Base-by-base conservation (phyloP, 192 early-diverging fungal genomes). In the Haplosporangium gracile region DNA sequence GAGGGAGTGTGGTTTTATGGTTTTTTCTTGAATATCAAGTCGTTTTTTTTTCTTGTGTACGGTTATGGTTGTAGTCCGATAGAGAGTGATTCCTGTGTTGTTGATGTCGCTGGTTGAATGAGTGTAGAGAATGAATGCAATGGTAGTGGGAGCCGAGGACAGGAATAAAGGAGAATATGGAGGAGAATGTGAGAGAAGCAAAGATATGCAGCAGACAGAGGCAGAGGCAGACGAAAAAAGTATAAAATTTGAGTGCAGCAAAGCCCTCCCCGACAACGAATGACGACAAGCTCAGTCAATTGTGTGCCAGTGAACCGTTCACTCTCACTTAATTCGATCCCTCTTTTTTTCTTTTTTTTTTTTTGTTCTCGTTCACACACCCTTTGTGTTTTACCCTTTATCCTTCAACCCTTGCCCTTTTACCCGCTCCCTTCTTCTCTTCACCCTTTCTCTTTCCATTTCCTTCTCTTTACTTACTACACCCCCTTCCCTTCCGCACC, bases 141-240 rank as follows among this genome's bases (percentile, higher is more conserved):
- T 45, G 55, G 18, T 60, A 49, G 55, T 77, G 43, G 26, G n/a
- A 65, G 18, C 65, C 75, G 75, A 68, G 68, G 63, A 68, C 24
- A 40, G 13, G 29, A 63, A 55, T 29, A 74, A 9, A 63, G 34
- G n/a, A 63, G 34, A 6, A 26, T 15, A 43, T 0, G 9, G 42
- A 13, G 11, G 60, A 68, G 45, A 76, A 77, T 49, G 43, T 68
- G 47, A 68, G 49, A 77, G 49, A 69, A 36, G 39, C 38, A 78
- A 78, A 29, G 34, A 32, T 51, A 78, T 20, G 70, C 29, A 70
- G 13, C 10, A 36, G 36, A 70, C 18, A 38, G 43, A 13, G 15
- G 42, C 8, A 43, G 42, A 43, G 9, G 43, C 36, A 36, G 43
- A 13, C 2, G 13, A 45, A 2, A 45, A 45, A 45, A 45, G 43